Evolutionary conservation across 1,284 basidiomycete species (phyloP).

Genomic region (Cronartium ribicola): DNA sequence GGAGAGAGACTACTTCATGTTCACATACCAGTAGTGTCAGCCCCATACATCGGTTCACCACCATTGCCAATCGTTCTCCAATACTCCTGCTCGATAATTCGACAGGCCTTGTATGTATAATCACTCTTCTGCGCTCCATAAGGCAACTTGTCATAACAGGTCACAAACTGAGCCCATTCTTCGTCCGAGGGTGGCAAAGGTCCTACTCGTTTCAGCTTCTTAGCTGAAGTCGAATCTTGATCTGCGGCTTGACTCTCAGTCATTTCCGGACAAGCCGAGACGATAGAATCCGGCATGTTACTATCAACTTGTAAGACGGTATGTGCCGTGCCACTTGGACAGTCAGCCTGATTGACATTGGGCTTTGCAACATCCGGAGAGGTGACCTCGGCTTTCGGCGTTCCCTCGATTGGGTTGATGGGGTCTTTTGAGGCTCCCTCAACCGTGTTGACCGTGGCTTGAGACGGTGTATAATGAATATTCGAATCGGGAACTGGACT

Average conservation of each 20-base stretch:
- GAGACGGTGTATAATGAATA: background rate
- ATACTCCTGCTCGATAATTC: slow-evolving; percentile 79
- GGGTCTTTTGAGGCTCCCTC: background rate
- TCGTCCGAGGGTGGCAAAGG: slow-evolving; percentile 42
- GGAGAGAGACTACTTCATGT: background rate
- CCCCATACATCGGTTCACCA: slow-evolving; percentile 90
- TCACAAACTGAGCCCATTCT: slow-evolving; percentile 39
- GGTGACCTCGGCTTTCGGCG: background rate
- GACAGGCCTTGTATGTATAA: slow-evolving; percentile 79
- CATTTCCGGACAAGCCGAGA: background rate
- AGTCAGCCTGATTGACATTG: background rate
- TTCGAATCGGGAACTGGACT: background rate
- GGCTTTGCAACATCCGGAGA: background rate
- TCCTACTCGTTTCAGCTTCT: slow-evolving; percentile 41
- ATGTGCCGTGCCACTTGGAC: background rate
- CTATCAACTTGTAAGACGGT: background rate
- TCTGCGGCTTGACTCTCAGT: slow-evolving; percentile 3
- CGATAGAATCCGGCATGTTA: background rate
- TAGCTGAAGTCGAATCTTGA: slow-evolving; percentile 1
- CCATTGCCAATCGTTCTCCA: slow-evolving; percentile 88
- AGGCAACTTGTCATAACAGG: slow-evolving; percentile 63
- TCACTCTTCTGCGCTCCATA: slow-evolving; percentile 64
- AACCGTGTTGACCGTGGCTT: background rate
- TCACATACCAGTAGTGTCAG: slow-evolving; percentile 74
- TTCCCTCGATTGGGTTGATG: background rate